phyloP scores from a whole-genome alignment of 106 monocot genomes.

The Dioscorea alata region DNA sequence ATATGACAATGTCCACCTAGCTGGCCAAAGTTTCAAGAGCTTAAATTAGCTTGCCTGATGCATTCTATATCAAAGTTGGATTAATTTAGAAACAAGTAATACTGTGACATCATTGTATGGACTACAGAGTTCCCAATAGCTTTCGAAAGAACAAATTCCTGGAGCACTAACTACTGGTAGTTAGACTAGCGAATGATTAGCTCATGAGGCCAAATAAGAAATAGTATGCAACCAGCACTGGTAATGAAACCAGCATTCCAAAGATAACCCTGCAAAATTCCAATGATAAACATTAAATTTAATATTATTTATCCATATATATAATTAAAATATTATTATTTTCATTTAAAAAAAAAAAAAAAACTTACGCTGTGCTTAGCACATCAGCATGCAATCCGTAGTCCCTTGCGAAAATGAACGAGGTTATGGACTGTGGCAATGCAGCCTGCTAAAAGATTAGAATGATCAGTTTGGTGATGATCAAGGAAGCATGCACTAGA shows the following conservation, averaged over 20 bases:
- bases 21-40: too few relatives aligned
- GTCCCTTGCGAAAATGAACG: constrained; percentile 65
- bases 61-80: too few relatives aligned
- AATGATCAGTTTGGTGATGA: not conserved
- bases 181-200: constrained; percentile 4
- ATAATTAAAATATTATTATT: too few relatives aligned
- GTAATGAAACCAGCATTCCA: constrained; percentile 59
- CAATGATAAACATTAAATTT: not conserved
- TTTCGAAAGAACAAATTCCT: not conserved
- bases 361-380: constrained; percentile 69
- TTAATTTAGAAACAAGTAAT: not conserved
- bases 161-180: not conserved
- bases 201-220: constrained; percentile 33
- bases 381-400: constrained; percentile 68
- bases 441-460: constrained; percentile 43
- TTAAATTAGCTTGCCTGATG: too few relatives aligned
- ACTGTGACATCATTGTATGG: not conserved
- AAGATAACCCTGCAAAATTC: constrained; percentile 64
- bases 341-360: not conserved
- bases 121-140: not conserved
- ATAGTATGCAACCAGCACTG: constrained; percentile 50
- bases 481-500: not conserved
- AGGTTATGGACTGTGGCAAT: constrained; percentile 58
- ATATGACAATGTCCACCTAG: too few relatives aligned
- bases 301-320: not conserved